Evolutionary conservation across 495 filamentous ascomycete species (phyloP), one percentile per base, ranked within the genome.

Genomic region (Durotheca rogersii): DNA sequence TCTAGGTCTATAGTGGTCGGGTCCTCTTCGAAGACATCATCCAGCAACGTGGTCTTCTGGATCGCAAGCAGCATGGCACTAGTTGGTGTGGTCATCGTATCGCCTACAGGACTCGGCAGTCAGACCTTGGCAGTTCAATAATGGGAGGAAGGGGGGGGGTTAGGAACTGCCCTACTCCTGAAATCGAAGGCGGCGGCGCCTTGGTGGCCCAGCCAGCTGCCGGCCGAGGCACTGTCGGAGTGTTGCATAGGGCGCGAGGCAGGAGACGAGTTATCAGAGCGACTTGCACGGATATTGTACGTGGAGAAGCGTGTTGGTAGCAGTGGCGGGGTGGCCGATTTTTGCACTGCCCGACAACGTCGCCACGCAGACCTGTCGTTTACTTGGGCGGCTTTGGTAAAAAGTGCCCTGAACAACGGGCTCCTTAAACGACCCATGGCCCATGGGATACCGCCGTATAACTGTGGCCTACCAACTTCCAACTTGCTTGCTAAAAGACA

Each of bases 41-140:
- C 91, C 20, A 85, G 69, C 31, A 90, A 70, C 4, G 80, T 81
- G 39, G 76, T 74, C 7, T 67, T 69, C 51, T 76, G 65, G 53
- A 87, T 79, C 1, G 82, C 78, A 29, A 75, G 67, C 11, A 96
- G 83, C 91, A 95, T 95, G 7, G 83, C 56, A 3, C 75, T 41
- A 30, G 89, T 95, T 1, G 92, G 91, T 0, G 89, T 90, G 6
- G 92, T 97, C 71, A 91, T 80, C 17, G 86, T 87, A 62, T 97
- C 91, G 67, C 80, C 80, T 82, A 64, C 9, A 12, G 25, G 17
- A 9, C 12, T 14, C 38, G 9, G 33, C 9, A 56, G 11, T 30
- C n/a, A 35, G 19, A 18, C 17, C 17, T 31, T 41, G 6, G 32
- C 16, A 51, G 6, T 9, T 27, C 23, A 9, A 34, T 11, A 39